Evolutionary conservation across 2,329 filamentous ascomycete genomes (phyloP).

Genomic region (Xylariales sp.): DNA sequence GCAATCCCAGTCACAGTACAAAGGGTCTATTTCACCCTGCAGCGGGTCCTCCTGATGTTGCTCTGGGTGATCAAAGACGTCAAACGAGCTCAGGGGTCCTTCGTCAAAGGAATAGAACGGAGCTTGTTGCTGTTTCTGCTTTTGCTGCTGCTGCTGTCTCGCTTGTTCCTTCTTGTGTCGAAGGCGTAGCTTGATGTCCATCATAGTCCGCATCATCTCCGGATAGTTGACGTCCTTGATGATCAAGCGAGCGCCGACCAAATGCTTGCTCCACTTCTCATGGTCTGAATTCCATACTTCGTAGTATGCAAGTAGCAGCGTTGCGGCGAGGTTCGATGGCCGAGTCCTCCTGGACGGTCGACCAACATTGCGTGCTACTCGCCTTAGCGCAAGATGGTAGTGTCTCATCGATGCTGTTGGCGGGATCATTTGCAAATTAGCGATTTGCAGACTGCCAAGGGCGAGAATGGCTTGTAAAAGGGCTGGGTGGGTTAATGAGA

Average conservation of each 20-base stretch:
- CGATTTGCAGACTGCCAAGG: slow-evolving; percentile 80
- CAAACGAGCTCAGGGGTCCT: slow-evolving; percentile 6
- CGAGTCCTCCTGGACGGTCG: slow-evolving; percentile 65
- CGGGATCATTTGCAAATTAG: slow-evolving; percentile 70
- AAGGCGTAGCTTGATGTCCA: slow-evolving; percentile 51
- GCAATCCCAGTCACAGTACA: slow-evolving; percentile 29
- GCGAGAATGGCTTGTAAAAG: slow-evolving; percentile 89
- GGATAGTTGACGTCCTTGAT: slow-evolving; percentile 77
- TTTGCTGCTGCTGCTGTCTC: slow-evolving; percentile 23
- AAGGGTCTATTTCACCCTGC: slow-evolving; percentile 18
- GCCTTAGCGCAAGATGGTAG: slow-evolving; percentile 79
- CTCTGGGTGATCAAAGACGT: slow-evolving; percentile 1
- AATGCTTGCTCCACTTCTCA: slow-evolving; percentile 90
- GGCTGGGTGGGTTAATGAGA: slow-evolving; percentile 79
- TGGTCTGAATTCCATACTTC: slow-evolving; percentile 95
- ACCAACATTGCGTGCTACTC: slow-evolving; percentile 71
- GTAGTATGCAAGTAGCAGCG: slow-evolving; percentile 81
- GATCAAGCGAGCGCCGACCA: slow-evolving; percentile 78
- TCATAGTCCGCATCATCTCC: slow-evolving; percentile 65
- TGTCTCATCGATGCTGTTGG: slow-evolving; percentile 83
- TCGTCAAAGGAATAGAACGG: not conserved
- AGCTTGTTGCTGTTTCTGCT: slow-evolving; percentile 6
- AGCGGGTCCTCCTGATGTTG: slow-evolving; percentile 2
- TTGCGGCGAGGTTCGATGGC: slow-evolving; percentile 81
- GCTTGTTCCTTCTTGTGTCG: slow-evolving; percentile 16